Base-by-base conservation (phyloP, 345 rosid species). In the Punica granatum region DNA sequence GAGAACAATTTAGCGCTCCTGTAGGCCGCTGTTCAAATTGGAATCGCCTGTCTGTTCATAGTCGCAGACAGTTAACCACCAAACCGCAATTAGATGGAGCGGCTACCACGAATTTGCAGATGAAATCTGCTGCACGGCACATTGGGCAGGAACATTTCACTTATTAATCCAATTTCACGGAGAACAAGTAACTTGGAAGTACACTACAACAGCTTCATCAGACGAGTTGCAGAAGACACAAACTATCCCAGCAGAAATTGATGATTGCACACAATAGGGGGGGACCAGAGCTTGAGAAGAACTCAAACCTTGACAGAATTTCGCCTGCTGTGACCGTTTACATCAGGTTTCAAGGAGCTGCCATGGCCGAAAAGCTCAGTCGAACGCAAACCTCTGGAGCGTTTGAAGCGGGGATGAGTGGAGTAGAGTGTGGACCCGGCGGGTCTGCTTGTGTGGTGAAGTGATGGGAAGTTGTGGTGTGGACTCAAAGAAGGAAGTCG, bases 231-330 rank as follows among this genome's bases (percentile, higher is more conserved):
- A 19, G 53, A 23, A 8, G 21, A 53, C 54, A 10, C 59, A 23
- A 12, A 13, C 5, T 37, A 4, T 11, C 41, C 6, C 21, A 0
- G 19, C 11, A 4, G 41, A 11, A 37, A 37, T 37, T 37, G 41
- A 37, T 37, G 5, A 37, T 4, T 4, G 41, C 41, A 11, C 6
- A 37, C 5, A 11, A 11, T 11, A 37, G 41, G 41, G 41, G 41
- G 11, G 41, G 19, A 4, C 25, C 1, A 9, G 11, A 51, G 30
- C 58, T 23, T n/a, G 18, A 26, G 34, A 26, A 26, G 56, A 36
- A 6, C 15, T 23, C 49, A 11, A 46, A 87, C 89, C 87, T 76
- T 62, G 74, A 81, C 74, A 54, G 72, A 69, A 72, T 58, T 75
- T 31, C 41, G 77, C 78, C 69, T 72, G 39, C 4, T 59, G 66